Evolutionary conservation across 2,329 filamentous ascomycete genomes (phyloP), one percentile per base, ranked within the genome.

Genomic region (Exophiala xenobiotica): DNA sequence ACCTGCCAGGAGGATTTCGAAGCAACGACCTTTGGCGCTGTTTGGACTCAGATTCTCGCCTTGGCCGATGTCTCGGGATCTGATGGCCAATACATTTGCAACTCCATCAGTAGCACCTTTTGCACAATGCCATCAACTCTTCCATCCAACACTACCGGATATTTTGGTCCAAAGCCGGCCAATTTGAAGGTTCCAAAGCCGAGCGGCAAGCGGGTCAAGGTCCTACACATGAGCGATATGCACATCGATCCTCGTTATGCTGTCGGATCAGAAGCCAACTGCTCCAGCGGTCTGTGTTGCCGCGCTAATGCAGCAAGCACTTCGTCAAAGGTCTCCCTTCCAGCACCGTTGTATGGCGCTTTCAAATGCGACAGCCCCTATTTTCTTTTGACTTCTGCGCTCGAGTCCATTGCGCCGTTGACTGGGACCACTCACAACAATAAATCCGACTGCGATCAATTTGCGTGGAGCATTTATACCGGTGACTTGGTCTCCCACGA

Each of bases 341-440:
- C 78, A 3, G 78, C 80, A 6, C 74, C 78, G 2, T 64, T 78
- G 0, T 82, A 78, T 61, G 80, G 80, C 2, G 70, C 74, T 18
- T 82, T 75, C 64, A 68, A 70, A 14, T 83, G 80, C 59, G 80
- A 83, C 61, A 78, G 78, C 6, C 80, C 80, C 1, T 82, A 81
- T 56, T 79, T 78, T 46, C 70, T 83, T 5, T 77, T 73, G 8
- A 68, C 81, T 4, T 77, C 79, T 6, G 79, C 78, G 14, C 64
- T 82, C 12, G 74, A 82, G 63, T 76, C 80, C 1, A 74, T 82
- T 31, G 76, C 71, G 1, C 74, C 79, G 5, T 62, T 83, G 61
- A 82, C 79, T 1, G 79, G 79, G 3, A 82, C 79, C 6, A 74
- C 73, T 3, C 65, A 67, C 27, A 61, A 70, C 5, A 61, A 71